phyloP scores from a whole-genome alignment of 495 filamentous ascomycete species.

The Daldinia caldariorum region DNA sequence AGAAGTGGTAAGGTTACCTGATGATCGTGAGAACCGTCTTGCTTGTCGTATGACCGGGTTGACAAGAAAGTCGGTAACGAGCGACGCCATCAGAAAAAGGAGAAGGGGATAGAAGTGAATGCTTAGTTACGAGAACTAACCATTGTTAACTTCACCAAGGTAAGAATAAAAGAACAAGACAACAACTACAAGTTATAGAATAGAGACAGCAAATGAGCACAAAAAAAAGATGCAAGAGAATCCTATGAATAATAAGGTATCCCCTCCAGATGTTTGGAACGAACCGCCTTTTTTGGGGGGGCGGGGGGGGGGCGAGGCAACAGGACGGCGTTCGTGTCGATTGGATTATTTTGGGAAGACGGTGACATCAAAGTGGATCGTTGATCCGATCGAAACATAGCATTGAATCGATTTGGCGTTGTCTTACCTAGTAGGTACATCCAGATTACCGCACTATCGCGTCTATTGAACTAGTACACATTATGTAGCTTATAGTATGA shows the following conservation, averaged over 20 bases:
- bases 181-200: conserved; percentile 1
- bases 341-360: conserved; percentile 26
- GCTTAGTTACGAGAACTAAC: conserved; percentile 17
- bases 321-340: conserved; percentile 4
- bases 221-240: conserved; percentile 10
- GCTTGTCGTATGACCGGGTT: conserved; percentile 81
- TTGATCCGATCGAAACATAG: conserved; percentile 31
- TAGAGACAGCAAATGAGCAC: background rate
- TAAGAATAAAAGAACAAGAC: conserved; percentile 11
- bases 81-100: conserved; percentile 70
- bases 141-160: conserved; percentile 25
- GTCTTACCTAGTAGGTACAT: conserved; percentile 22
- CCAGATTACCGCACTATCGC: conserved; percentile 15
- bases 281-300: conserved; percentile 9
- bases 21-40: conserved; percentile 62
- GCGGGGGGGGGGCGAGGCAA: background rate
- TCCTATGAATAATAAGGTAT: conserved; percentile 14
- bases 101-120: conserved; percentile 2
- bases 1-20: conserved; percentile 47
- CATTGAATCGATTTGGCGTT: conserved; percentile 31
- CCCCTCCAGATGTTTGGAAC: conserved; percentile 3
- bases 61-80: conserved; percentile 78
- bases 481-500: conserved; percentile 3
- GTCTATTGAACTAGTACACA: conserved; percentile 31
- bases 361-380: conserved; percentile 41